A percentile compares a stretch with the other conserved stretches of the same genome.
Conservation (phyloP, 208 protist species). For the Endotrypanum monterogeii region DNA sequence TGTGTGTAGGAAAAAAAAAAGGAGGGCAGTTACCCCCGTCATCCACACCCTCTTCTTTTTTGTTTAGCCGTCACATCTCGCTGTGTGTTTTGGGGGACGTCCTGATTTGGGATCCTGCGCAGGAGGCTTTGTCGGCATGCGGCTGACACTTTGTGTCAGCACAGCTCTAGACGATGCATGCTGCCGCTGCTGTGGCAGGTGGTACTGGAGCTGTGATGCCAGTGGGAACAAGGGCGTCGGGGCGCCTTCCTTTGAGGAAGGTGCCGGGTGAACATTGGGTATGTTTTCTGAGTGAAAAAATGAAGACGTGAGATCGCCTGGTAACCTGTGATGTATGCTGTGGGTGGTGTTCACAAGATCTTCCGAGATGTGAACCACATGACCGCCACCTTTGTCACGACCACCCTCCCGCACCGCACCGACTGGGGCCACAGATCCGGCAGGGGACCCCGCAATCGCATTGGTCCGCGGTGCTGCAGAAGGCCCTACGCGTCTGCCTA, state of each 20-base stretch:
- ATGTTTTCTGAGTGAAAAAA: not conserved
- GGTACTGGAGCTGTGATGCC: not conserved
- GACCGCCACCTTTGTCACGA: not conserved
- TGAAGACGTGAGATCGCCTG: not conserved
- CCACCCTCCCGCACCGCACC: not conserved
- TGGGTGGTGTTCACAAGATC: conserved; percentile 3
- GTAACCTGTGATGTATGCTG: not conserved
- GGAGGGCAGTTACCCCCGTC: not conserved
- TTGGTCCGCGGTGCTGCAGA: not conserved
- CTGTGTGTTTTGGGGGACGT: not conserved
- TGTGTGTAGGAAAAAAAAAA: not conserved
- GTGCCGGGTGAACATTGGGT: not conserved
- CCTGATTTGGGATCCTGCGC: not conserved
- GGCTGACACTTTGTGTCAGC: not conserved
- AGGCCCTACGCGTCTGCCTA: not conserved
- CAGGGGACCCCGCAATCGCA: not conserved
- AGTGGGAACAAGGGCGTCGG: not conserved
- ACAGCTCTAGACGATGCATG: not conserved
- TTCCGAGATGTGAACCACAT: not conserved
- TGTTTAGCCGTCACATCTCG: not conserved
- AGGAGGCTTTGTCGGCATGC: not conserved
- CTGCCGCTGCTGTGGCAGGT: not conserved
- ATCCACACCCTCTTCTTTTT: not conserved
- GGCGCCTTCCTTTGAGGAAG: not conserved
- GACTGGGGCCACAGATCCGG: not conserved